Percentiles rank a stretch among this genome's conserved stretches.
Evolutionary conservation across 2,329 filamentous ascomycete genomes (phyloP).

Genomic region (Aspergillus aculeatinus): DNA sequence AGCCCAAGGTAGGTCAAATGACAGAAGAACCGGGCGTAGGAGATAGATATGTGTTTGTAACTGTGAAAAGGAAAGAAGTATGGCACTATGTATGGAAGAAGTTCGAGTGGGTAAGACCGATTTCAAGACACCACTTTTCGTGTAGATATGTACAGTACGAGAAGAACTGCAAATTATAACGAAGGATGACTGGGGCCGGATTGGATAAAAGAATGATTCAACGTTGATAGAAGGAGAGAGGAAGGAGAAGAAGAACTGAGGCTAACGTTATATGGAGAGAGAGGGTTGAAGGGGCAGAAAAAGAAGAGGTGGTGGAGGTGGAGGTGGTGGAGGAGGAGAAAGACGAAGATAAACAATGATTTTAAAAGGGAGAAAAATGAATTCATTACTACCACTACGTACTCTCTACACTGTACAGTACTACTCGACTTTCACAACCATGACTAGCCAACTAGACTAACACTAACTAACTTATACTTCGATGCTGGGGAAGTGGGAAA

Average conservation of each 20-base stretch:
- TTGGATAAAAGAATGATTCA: not conserved
- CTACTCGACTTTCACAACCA: not conserved
- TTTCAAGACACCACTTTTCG: not conserved
- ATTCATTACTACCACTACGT: too few relatives aligned
- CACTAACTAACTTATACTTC: not conserved
- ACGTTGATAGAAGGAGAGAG: not conserved
- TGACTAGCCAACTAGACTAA: not conserved
- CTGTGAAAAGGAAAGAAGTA: not conserved
- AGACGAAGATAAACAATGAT: slow-evolving; percentile 10
- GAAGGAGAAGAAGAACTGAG: not conserved
- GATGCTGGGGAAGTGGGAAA: not conserved
- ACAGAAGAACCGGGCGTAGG: not conserved
- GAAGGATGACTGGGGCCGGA: not conserved
- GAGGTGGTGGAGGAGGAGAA: not conserved
- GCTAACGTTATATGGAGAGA: slow-evolving; percentile 3
- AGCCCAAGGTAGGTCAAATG: slow-evolving; percentile 4
- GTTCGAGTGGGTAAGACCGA: not conserved
- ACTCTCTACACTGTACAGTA: not conserved
- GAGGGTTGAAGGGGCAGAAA: slow-evolving; percentile 10
- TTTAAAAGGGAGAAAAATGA: not conserved
- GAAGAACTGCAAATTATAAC: not conserved
- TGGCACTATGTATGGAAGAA: not conserved
- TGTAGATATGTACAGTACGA: not conserved
- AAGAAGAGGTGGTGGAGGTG: slow-evolving; percentile 7
- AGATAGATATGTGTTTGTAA: not conserved